Evolutionary conservation across 2,329 filamentous ascomycete genomes (phyloP).

Genomic region (Gaeumannomyces tritici): DNA sequence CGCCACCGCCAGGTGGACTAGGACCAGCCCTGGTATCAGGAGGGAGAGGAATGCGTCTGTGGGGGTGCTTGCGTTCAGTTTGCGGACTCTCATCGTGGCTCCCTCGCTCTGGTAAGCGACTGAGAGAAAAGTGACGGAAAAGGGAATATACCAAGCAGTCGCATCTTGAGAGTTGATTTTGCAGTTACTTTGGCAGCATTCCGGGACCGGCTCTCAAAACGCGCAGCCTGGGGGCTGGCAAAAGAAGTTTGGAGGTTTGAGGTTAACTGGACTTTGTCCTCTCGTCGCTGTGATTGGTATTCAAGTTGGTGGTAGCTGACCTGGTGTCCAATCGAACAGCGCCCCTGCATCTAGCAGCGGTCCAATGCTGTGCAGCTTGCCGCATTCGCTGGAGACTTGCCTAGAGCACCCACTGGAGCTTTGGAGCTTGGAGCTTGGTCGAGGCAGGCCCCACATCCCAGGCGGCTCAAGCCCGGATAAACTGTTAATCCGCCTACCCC

Average conservation of each 20-base stretch:
- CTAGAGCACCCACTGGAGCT: neutral
- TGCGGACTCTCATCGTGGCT: too few species aligned
- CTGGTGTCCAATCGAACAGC: too few species aligned
- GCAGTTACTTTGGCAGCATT: neutral
- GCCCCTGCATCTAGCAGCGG: neutral
- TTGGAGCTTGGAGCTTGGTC: too few species aligned
- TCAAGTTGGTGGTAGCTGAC: too few species aligned
- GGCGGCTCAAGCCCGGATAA: neutral
- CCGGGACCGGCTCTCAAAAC: neutral
- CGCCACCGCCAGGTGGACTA: conserved; percentile 61
- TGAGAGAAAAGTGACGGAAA: neutral
- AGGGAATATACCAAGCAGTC: neutral
- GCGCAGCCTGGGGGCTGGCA: neutral
- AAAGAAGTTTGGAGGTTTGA: neutral
- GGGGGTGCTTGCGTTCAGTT: neutral
- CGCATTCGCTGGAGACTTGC: neutral
- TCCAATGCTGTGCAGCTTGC: neutral
- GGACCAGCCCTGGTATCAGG: conserved; percentile 51
- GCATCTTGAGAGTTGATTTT: neutral
- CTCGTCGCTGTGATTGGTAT: neutral
- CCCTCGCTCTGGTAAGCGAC: too few species aligned
- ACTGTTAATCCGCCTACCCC: neutral
- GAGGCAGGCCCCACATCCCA: neutral
- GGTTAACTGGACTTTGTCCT: neutral
- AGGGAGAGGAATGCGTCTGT: conserved; percentile 40